Evolutionary conservation across 2,329 filamentous ascomycete genomes (phyloP).

Genomic region (Coniochaeta pulveracea): DNA sequence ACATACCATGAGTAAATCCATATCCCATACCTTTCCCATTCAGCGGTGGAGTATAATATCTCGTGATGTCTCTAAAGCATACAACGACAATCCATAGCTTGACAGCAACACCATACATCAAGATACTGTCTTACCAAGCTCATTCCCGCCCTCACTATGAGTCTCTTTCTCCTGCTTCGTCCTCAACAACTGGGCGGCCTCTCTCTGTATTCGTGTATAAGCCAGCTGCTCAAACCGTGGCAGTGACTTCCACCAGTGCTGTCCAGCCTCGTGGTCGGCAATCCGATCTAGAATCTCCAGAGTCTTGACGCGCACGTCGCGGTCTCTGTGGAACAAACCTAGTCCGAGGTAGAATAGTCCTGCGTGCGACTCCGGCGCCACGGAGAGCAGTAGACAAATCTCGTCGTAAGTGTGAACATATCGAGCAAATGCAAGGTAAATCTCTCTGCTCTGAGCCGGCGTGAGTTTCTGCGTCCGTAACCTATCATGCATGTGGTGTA

Average conservation of each 20-base stretch:
- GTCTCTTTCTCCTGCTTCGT: too few relatives aligned
- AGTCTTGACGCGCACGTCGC: conserved; percentile 65
- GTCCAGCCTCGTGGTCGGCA: conserved; percentile 75
- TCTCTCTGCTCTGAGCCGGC: conserved; percentile 64
- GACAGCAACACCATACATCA: too few relatives aligned
- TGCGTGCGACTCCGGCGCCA: conserved; percentile 75
- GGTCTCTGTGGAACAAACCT: conserved; percentile 82
- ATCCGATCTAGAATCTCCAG: conserved; percentile 75
- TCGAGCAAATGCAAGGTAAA: conserved; percentile 72
- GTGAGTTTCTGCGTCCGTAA: conserved; percentile 72
- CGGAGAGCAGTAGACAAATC: conserved; percentile 71
- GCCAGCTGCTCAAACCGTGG: conserved; percentile 84
- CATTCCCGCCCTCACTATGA: too few relatives aligned
- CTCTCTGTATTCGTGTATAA: conserved; percentile 67
- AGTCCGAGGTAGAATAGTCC: conserved; percentile 86
- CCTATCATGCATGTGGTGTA: conserved; percentile 88
- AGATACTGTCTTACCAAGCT: too few relatives aligned
- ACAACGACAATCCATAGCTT: too few relatives aligned
- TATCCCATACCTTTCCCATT: too few relatives aligned
- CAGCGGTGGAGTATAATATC: too few relatives aligned
- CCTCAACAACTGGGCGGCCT: too few relatives aligned
- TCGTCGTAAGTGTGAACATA: conserved; percentile 73
- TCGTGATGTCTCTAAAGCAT: too few relatives aligned
- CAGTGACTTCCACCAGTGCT: conserved; percentile 83
- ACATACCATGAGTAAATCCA: too few relatives aligned